Conservation (phyloP, 1,284 basidiomycete species). For the Pholiota adiposa region DNA sequence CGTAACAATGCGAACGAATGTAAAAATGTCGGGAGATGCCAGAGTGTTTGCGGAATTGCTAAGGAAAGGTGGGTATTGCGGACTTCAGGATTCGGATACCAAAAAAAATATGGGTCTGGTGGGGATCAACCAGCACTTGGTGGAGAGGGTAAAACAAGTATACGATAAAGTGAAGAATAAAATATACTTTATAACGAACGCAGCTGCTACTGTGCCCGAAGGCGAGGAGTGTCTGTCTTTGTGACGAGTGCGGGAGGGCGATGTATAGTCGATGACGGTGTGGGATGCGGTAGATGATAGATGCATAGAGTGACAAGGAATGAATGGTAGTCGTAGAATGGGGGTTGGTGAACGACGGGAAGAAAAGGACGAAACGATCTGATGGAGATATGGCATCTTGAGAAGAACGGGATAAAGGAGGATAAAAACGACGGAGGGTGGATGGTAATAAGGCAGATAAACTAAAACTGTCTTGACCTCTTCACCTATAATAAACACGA, state of each 20-base stretch:
- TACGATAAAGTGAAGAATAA: conserved; percentile 80
- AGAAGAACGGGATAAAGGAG: conserved; percentile 24
- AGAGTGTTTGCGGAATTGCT: conserved; percentile 22
- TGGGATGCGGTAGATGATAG: conserved; percentile 36
- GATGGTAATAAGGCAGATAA: conserved; percentile 39
- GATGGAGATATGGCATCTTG: conserved; percentile 27
- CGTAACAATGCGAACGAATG: conserved; percentile 29
- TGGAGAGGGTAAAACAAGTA: conserved; percentile 33
- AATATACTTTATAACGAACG: conserved; percentile 63
- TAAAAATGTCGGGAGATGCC: conserved; percentile 24
- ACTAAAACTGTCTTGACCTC: conserved; percentile 47
- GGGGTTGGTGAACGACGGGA: conserved; percentile 27
- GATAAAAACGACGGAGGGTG: conserved; percentile 29
- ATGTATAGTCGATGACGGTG: conserved; percentile 29
- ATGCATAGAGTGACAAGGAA: conserved; percentile 51
- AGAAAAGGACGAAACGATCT: conserved; percentile 21
- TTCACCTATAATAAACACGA: conserved; percentile 31
- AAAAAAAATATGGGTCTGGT: conserved; percentile 35
- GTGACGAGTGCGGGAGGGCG: conserved; percentile 47
- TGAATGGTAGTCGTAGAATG: conserved; percentile 33
- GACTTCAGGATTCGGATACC: conserved; percentile 14
- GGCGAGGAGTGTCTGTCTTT: conserved; percentile 35
- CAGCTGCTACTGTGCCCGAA: conserved; percentile 36
- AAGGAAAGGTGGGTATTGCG: conserved; percentile 16
- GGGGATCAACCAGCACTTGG: conserved; percentile 30